Evolutionary conservation across 495 filamentous ascomycete species (phyloP).

Genomic region (Xylaria castorea): DNA sequence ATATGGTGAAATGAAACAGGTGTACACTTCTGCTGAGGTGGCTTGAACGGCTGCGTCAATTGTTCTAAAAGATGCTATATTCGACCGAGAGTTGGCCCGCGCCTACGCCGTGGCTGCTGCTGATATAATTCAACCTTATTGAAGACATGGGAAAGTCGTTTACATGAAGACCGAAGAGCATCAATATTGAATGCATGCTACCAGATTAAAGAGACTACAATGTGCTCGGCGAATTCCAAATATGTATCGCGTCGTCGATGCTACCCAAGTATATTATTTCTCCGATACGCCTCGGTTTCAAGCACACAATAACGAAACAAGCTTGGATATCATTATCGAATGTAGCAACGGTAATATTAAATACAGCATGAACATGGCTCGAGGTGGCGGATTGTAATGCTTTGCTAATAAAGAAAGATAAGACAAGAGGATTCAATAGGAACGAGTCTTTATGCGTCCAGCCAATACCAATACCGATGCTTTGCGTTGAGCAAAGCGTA

Average conservation of each 20-base stretch:
- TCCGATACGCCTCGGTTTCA: slow-evolving; percentile 19
- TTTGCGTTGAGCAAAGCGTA: background rate
- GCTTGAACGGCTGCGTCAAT: slow-evolving; percentile 34
- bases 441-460: slow-evolving; percentile 10
- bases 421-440: slow-evolving; percentile 24
- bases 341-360: background rate
- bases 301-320: background rate
- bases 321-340: background rate
- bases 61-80: slow-evolving; percentile 37
- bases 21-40: slow-evolving; percentile 33
- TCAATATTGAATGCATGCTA: slow-evolving; percentile 8
- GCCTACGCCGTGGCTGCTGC: slow-evolving; percentile 28
- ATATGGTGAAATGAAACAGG: slow-evolving; percentile 30
- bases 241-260: background rate
- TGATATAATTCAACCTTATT: background rate
- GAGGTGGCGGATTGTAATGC: slow-evolving; percentile 1
- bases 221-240: slow-evolving; percentile 1
- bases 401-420: background rate
- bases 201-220: background rate
- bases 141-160: slow-evolving; percentile 14
- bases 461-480: background rate
- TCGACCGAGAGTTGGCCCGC: slow-evolving; percentile 44
- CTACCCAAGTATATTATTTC: background rate
- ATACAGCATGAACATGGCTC: background rate
- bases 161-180: background rate